Evolutionary conservation across 2,329 filamentous ascomycete species (phyloP), one percentile per base, ranked within the genome.

Genomic region (Cercospora beticola): DNA sequence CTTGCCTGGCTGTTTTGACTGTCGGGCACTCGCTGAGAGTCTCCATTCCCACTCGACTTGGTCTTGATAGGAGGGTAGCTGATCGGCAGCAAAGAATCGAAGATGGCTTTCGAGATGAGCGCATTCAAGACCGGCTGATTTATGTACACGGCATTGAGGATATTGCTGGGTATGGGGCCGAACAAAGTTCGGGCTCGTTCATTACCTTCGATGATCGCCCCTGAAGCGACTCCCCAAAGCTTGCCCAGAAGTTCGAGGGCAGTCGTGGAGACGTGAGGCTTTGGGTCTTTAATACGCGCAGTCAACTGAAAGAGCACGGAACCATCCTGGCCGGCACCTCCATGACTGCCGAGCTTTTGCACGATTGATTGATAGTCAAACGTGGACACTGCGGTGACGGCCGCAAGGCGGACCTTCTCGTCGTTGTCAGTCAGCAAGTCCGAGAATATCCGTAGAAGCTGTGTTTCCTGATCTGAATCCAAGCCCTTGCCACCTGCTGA

Each of bases 171-270:
- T 46, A 96, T 93, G 26, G 90, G 90, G 6, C 90, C 90, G 12
- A 99, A 83, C n/a, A 94, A 86, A 9, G 88, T 83, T 12, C 86
- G 87, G 21, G 97, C 90, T 18, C 86, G 83, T 73, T 97, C 92
- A 74, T 94, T 91, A 14, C 92, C 92, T 63, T 90, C 88, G 26
- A 92, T 89, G 74, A 99, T 91, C 75, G 97, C 94, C 18, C 93
- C 92, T 18, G 90, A 88, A 12, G 92, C 94, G 18, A 96, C 94
- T n/a, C 92, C 94, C 95, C 95, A 99, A 30, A 98, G 89, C 70
- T 90, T 92, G 10, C 88, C 92, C 1, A 98, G 83, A 8, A 96
- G 85, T 62, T 89, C 90, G 87, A 97, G 97, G 26, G 93, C 94
- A 74, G 94, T 92, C 46, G 92, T 89, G 67, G 94, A 91, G 10